phyloP scores from a whole-genome alignment of 441 rosid species.

The Gossypium gossypioides region DNA sequence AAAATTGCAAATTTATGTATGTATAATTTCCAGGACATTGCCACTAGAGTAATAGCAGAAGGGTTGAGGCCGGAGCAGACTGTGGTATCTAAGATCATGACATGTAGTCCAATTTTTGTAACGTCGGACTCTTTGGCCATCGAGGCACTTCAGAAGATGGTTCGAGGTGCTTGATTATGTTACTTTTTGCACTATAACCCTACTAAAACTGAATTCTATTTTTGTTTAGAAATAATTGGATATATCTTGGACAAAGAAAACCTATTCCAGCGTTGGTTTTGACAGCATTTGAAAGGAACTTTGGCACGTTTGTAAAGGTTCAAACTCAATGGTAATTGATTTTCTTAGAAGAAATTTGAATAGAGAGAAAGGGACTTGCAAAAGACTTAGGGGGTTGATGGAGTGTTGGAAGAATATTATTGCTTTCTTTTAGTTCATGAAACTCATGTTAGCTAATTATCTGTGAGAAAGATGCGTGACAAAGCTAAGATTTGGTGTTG shows the following conservation, averaged over 20 bases:
- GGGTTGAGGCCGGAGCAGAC: constrained; percentile 90
- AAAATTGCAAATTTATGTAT: neutral
- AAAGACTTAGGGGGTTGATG: neutral
- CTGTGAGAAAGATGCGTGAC: neutral
- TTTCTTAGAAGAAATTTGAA: neutral
- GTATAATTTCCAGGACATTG: constrained; percentile 41
- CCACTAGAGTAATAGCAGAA: constrained; percentile 80
- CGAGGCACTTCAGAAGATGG: constrained; percentile 94
- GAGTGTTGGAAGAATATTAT: neutral
- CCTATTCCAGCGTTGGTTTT: neutral
- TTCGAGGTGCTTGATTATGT: constrained; percentile 48
- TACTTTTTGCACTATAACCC: neutral
- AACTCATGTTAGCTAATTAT: neutral
- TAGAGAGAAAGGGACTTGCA: neutral
- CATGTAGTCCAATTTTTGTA: constrained; percentile 78
- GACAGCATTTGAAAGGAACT: neutral
- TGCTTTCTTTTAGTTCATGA: neutral
- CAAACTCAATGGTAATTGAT: neutral
- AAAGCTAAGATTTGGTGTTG: neutral
- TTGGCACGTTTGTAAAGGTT: neutral
- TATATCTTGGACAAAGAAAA: neutral
- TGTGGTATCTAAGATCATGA: constrained; percentile 80
- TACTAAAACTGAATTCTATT: neutral
- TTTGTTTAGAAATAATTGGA: neutral
- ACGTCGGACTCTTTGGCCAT: constrained; percentile 73